phyloP scores from a whole-genome alignment of 495 filamentous ascomycete genomes.

The Mycothermus thermophilus region DNA sequence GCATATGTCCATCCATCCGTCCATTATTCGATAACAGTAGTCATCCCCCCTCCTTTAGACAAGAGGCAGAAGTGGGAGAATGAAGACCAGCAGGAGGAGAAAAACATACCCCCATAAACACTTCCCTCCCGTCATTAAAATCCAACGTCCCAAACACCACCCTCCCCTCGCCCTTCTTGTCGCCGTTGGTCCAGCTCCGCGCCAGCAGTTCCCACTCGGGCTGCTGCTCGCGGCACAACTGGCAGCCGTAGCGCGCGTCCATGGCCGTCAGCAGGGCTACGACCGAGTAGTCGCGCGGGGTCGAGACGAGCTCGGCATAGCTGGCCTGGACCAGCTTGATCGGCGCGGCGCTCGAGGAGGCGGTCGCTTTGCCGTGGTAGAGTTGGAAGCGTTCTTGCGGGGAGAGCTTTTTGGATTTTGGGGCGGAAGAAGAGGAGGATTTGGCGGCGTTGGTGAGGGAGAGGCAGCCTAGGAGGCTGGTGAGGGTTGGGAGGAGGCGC shows the following conservation, averaged over 20 bases:
- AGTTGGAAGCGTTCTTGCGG: slow-evolving; percentile 45
- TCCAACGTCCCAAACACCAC: slow-evolving; percentile 79
- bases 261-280: slow-evolving; percentile 78
- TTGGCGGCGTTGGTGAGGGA: too few relatives aligned
- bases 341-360: slow-evolving; percentile 49
- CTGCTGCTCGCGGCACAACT: slow-evolving; percentile 78
- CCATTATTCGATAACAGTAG: slow-evolving; percentile 2
- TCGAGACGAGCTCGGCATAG: slow-evolving; percentile 60
- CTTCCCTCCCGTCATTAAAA: slow-evolving; percentile 69
- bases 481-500: too few relatives aligned
- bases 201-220: slow-evolving; percentile 86
- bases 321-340: slow-evolving; percentile 60
- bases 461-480: too few relatives aligned
- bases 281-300: slow-evolving; percentile 71
- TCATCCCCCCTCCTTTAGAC: too few relatives aligned
- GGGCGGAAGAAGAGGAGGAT: slow-evolving; percentile 26
- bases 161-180: slow-evolving; percentile 56
- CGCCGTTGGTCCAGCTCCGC: slow-evolving; percentile 74
- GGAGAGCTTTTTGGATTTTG: too few relatives aligned
- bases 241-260: slow-evolving; percentile 72
- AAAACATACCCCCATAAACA: slow-evolving; percentile 79
- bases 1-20: background rate
- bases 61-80: too few relatives aligned
- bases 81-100: too few relatives aligned
- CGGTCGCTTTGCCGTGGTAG: slow-evolving; percentile 54